Evolutionary conservation across 495 filamentous ascomycete genomes (phyloP).

Genomic region (Talaromyces wortmannii): DNA sequence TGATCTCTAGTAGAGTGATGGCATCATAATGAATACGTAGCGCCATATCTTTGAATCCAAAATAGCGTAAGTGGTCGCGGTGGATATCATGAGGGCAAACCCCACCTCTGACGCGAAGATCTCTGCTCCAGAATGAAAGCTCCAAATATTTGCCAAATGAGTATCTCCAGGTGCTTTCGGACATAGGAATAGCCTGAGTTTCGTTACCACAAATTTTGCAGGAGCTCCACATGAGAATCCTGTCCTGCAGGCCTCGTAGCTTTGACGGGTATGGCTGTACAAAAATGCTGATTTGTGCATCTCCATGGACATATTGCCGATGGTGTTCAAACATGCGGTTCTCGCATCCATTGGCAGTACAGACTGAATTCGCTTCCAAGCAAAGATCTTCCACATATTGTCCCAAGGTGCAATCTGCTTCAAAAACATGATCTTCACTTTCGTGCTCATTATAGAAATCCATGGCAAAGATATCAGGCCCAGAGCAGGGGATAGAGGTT

Average conservation of each 20-base stretch:
- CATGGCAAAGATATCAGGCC: constrained; percentile 77
- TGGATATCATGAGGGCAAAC: constrained; percentile 93
- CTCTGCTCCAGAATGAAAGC: constrained; percentile 89
- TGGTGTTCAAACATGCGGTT: constrained; percentile 89
- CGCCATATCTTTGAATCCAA: constrained; percentile 79
- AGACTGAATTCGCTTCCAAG: constrained; percentile 62
- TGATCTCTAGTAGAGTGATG: constrained; percentile 89
- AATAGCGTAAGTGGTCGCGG: constrained; percentile 84
- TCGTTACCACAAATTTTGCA: constrained; percentile 89
- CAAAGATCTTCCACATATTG: constrained; percentile 95
- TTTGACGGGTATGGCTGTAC: constrained; percentile 69
- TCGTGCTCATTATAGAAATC: constrained; percentile 91
- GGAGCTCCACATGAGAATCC: constrained; percentile 95
- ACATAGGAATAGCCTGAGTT: constrained; percentile 89
- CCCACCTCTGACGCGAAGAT: constrained; percentile 68
- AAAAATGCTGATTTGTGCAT: constrained; percentile 86
- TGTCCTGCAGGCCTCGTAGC: constrained; percentile 63
- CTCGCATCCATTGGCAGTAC: constrained; percentile 80
- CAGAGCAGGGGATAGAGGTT: constrained; percentile 86
- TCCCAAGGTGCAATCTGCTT: constrained; percentile 85
- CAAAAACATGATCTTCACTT: constrained; percentile 53
- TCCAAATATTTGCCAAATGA: constrained; percentile 98
- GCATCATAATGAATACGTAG: constrained; percentile 87
- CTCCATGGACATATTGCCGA: constrained; percentile 93
- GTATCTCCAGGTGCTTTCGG: constrained; percentile 94